phyloP scores from a whole-genome alignment of 345 rosid genomes.

The Noccaea caerulescens region DNA sequence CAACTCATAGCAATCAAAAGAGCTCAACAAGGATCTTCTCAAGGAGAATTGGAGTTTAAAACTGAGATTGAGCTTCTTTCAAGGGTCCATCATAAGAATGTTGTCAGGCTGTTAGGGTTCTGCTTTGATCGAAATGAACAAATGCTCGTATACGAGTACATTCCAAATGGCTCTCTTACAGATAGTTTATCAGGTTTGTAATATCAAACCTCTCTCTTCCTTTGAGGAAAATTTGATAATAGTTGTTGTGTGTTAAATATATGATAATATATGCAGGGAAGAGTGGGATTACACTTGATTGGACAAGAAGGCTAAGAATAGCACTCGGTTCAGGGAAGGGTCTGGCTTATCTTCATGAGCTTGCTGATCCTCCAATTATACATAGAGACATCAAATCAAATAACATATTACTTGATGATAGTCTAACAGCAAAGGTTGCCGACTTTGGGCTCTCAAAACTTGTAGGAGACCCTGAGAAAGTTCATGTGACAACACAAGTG shows the following conservation, averaged over 20 bases:
- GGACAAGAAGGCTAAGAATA: conserved; percentile 76
- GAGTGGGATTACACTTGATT: conserved; percentile 72
- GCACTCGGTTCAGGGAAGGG: conserved; percentile 83
- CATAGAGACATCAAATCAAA: conserved; percentile 87
- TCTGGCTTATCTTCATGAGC: conserved; percentile 82
- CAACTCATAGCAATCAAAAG: conserved; percentile 68
- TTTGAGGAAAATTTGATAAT: not conserved
- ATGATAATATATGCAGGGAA: conserved; percentile 52
- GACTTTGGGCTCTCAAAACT: conserved; percentile 92
- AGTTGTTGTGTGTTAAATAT: not conserved
- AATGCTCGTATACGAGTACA: conserved; percentile 70
- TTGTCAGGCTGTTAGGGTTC: conserved; percentile 69
- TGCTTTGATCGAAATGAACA: conserved; percentile 73
- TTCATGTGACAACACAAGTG: conserved; percentile 84
- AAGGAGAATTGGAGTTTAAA: conserved; percentile 77
- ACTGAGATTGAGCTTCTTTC: conserved; percentile 88
- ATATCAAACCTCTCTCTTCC: not conserved
- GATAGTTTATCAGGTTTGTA: conserved; percentile 70
- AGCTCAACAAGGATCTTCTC: conserved; percentile 77
- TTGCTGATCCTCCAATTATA: conserved; percentile 89
- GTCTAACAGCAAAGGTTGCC: conserved; percentile 75
- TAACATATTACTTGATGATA: conserved; percentile 78
- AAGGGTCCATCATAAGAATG: conserved; percentile 80
- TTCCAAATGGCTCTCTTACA: conserved; percentile 63
- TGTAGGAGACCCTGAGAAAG: conserved; percentile 57